phyloP scores from a whole-genome alignment of 2,329 filamentous ascomycete species.

The Scytalidium sp. region DNA sequence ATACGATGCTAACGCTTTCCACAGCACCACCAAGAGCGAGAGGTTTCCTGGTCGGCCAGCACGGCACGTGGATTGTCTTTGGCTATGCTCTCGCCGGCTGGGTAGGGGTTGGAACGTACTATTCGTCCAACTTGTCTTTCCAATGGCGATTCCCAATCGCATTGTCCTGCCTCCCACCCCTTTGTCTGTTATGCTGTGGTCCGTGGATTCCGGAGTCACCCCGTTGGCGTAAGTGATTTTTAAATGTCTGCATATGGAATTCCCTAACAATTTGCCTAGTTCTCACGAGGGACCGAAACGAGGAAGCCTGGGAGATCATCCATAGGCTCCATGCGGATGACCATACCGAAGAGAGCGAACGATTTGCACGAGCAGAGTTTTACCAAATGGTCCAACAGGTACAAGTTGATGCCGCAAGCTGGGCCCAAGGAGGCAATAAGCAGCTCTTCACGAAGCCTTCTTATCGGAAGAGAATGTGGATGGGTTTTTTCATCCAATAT shows the following conservation, averaged over 20 bases:
- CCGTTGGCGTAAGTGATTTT: neutral
- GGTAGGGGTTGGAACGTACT: neutral
- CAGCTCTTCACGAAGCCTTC: neutral
- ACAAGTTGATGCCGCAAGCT: neutral
- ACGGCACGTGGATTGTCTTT: neutral
- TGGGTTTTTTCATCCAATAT: neutral
- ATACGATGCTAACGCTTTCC: neutral
- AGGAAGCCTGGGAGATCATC: neutral
- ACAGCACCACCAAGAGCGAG: neutral
- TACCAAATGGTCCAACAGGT: slow-evolving; percentile 2
- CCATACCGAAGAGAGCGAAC: neutral
- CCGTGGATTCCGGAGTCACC: slow-evolving; percentile 1
- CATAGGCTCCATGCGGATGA: neutral
- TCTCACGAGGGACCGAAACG: neutral
- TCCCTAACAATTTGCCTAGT: neutral
- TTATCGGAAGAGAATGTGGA: neutral
- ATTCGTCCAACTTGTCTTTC: neutral
- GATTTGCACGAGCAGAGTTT: slow-evolving; percentile 2
- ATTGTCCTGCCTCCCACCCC: neutral
- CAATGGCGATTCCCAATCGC: slow-evolving; percentile 4
- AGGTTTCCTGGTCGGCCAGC: slow-evolving; percentile 3
- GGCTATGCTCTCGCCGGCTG: slow-evolving; percentile 1
- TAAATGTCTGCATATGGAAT: neutral
- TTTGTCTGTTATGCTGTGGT: neutral
- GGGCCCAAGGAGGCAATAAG: neutral